Evolutionary conservation across 805 yeast species (phyloP), one percentile per base, ranked within the genome.

Genomic region (Pichia insulana): DNA sequence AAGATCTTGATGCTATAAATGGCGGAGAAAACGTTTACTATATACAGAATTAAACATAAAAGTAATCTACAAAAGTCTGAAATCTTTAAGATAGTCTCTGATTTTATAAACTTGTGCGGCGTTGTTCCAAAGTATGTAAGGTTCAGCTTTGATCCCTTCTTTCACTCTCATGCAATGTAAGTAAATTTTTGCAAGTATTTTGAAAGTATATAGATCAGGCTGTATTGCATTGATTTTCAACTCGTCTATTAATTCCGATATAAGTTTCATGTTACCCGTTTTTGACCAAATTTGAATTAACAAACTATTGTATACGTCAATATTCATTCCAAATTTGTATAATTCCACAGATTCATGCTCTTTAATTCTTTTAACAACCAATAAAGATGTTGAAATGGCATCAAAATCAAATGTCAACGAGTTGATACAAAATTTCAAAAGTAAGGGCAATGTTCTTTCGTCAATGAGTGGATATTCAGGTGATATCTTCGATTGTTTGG

Each of bases 341-440:
- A 61, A 48, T 17, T 49, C 54, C 4, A 61, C 57, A 6, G 57
- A 50, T 12, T 48, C 46, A 40, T 60, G 58, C 3, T 47, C 44
- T 44, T 59, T 58, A 16, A 59, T 57, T 28, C 43, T 47, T 20
- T 54, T 49, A 16, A 57, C 43, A 1, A 58, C 12, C 1, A 43
- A 34, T 11, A 50, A 18, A 0, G 63, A 50, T 27, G 54, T 59
- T 41, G 50, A 56, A n/a, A 56, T 40, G 1, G 57, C 44, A 38
- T 59, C 49, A 34, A 62, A 62, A 37, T 58, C 63, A 44, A 48
- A 48, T 1, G 57, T 55, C n/a, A 62, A 45, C 7, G 65, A 60
- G 32, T 48, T 53, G 12, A 62, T 46, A 30, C 59, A 56, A 39
- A 50, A 55, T 35, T 45, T 46, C 2, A 62, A 35, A 19, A 62